Evolutionary conservation across 73 alveolate genomes (phyloP).

Genomic region (Strombidium stylifer): DNA sequence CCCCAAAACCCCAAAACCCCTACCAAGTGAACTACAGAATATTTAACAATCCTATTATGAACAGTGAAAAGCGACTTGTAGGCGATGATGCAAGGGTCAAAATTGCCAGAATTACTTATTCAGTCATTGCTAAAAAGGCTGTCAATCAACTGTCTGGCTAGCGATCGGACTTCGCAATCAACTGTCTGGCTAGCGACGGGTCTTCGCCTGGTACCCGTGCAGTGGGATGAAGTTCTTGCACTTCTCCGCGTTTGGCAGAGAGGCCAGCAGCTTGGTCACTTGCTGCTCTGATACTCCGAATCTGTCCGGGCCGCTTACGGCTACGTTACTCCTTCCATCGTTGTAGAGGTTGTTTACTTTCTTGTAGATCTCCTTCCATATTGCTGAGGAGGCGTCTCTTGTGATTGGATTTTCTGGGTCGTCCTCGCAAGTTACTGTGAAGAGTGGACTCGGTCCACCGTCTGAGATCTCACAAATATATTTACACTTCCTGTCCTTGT

Average conservation of each 20-base stretch:
- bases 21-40: too few relatives aligned
- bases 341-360: constrained; percentile 77
- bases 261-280: constrained; percentile 75
- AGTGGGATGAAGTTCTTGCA: constrained; percentile 71
- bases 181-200: too few relatives aligned
- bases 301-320: constrained; percentile 94
- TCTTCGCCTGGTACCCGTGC: too few relatives aligned
- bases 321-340: constrained; percentile 80
- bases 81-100: too few relatives aligned
- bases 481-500: constrained; percentile 76
- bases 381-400: constrained; percentile 89
- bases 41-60: too few relatives aligned
- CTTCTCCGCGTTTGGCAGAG: constrained; percentile 78
- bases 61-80: too few relatives aligned
- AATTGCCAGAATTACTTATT: too few relatives aligned
- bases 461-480: constrained; percentile 94
- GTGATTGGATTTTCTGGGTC: constrained; percentile 89
- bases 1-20: too few relatives aligned
- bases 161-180: too few relatives aligned
- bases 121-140: too few relatives aligned
- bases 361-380: constrained; percentile 88
- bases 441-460: constrained; percentile 90
- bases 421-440: constrained; percentile 82
- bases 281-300: constrained; percentile 87
- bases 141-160: too few relatives aligned